Evolutionary conservation across 345 rosid genomes (phyloP).

Genomic region (Hibiscus syriacus): DNA sequence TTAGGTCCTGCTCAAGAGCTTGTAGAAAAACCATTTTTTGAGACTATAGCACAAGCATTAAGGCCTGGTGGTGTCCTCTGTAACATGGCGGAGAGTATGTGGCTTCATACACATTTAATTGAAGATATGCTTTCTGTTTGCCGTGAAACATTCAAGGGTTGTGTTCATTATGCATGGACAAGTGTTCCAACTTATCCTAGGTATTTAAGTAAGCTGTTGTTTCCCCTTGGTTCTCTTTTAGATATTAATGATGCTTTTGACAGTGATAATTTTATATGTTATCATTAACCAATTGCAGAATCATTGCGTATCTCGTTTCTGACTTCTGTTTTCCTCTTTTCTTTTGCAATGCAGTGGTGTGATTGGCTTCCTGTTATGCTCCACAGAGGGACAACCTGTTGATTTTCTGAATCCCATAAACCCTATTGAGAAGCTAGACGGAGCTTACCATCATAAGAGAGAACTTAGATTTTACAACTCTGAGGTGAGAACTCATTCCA

Average conservation of each 20-base stretch:
- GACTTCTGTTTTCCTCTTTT: neutral
- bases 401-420: constrained; percentile 78
- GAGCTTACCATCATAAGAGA: constrained; percentile 49
- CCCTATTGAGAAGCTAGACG: constrained; percentile 79
- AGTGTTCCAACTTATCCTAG: constrained; percentile 98
- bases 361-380: constrained; percentile 79
- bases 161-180: constrained; percentile 90
- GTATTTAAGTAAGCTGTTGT: constrained; percentile 22
- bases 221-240: neutral
- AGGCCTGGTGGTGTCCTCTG: constrained; percentile 93
- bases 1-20: constrained; percentile 91
- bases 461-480: constrained; percentile 78
- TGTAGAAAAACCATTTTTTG: constrained; percentile 90
- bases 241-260: neutral
- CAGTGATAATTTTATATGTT: neutral
- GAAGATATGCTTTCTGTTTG: constrained; percentile 73
- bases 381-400: constrained; percentile 69
- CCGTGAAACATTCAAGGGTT: constrained; percentile 67
- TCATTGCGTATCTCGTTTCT: neutral
- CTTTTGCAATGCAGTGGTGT: constrained; percentile 53
- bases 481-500: constrained; percentile 35
- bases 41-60: constrained; percentile 63
- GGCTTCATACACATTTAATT: constrained; percentile 97
- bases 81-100: constrained; percentile 97
- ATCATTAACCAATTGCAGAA: neutral